Evolutionary conservation across 176 grass and related monocot species (phyloP), one percentile per base, ranked within the genome.

Genomic region (Rhynchospora breviuscula): DNA sequence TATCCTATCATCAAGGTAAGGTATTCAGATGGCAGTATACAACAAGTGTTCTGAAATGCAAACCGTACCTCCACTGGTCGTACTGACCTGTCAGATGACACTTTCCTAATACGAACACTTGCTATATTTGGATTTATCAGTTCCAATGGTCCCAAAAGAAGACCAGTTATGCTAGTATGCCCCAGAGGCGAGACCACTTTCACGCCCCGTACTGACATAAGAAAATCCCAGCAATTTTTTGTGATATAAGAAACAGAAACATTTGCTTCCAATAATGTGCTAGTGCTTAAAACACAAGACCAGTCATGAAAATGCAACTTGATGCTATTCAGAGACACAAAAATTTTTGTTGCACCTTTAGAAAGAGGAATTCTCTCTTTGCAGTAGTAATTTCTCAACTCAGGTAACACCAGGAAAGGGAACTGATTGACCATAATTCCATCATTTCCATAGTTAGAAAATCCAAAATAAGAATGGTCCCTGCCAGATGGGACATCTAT

Each of bases 21-120:
- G 73, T 91, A 88, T 67, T 98, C 91, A 66, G 89, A 89, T 70
- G 89, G 84, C 52, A 98, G 85, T 91, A 94, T 83, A 71, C 86
- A 94, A 65, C 95, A 94, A 83, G 91, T 93, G 85, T 93, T 94
- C 84, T 98, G 92, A 86, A 91, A 88, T 45, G 84, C 71, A 87
- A 94, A 65, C 79, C 87, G 87, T 86, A 98, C 83, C 81, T 98
- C 90, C 19, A 88, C 90, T 47, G 84, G 83, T 5, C 81, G 59
- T 40, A 83, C 73, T 67, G 84, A 67, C 62, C 31, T 66, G 15
- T 88, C 83, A 81, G 48, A 79, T 33, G 76, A 71, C 49, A 85
- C 86, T 84, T 89, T 98, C 86, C 85, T 98, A 66, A 93, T 83
- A 80, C 82, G 86, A 29, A 94, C 75, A 18, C 91, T 98, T 85